Percentiles rank a stretch among this genome's conserved stretches.
These are phyloP conservation scores for Yarrowia sp. DNA, from an alignment of 805 yeast genomes.

Conservation along the genomic window DNA sequence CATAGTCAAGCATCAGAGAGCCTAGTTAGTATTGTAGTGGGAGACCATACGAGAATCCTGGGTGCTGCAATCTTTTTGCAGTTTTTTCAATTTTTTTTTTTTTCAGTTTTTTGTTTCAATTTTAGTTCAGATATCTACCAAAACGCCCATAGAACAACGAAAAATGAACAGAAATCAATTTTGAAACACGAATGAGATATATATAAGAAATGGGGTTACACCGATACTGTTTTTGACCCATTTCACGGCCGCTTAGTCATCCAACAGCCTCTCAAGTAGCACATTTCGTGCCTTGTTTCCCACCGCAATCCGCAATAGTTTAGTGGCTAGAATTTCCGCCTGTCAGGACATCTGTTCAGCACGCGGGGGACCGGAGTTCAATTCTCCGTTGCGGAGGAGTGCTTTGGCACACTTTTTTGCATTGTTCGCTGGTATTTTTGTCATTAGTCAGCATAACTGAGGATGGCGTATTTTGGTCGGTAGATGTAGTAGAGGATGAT, in stretches of 20 bases:
- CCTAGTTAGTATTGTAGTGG: slow-evolving; percentile 26
- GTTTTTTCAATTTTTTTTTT: not conserved
- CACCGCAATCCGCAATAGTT: slow-evolving; percentile 35
- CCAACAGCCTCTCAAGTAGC: not conserved
- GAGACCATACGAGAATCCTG: slow-evolving; percentile 25
- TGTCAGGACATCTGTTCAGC: slow-evolving; percentile 34
- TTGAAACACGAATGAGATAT: too few species aligned
- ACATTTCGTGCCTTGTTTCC: not conserved
- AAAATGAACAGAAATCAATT: too few species aligned
- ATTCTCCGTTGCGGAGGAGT: slow-evolving; percentile 22
- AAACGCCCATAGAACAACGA: too few species aligned
- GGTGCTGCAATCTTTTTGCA: slow-evolving; percentile 21
- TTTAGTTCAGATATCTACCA: too few species aligned
- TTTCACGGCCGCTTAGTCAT: not conserved
- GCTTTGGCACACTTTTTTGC: not conserved
- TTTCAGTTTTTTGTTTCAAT: not conserved
- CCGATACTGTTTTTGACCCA: not conserved
- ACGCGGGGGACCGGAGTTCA: slow-evolving; percentile 25
- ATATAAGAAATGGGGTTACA: too few species aligned
- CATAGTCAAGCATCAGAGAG: slow-evolving; percentile 24
- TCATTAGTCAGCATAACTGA: not conserved
- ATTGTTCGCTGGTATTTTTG: not conserved
- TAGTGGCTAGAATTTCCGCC: slow-evolving; percentile 45
- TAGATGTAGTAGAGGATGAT: too few species aligned
- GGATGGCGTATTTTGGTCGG: not conserved